phyloP scores from a whole-genome alignment of 2,329 filamentous ascomycete species.

The Paraphaeosphaeria minitans region DNA sequence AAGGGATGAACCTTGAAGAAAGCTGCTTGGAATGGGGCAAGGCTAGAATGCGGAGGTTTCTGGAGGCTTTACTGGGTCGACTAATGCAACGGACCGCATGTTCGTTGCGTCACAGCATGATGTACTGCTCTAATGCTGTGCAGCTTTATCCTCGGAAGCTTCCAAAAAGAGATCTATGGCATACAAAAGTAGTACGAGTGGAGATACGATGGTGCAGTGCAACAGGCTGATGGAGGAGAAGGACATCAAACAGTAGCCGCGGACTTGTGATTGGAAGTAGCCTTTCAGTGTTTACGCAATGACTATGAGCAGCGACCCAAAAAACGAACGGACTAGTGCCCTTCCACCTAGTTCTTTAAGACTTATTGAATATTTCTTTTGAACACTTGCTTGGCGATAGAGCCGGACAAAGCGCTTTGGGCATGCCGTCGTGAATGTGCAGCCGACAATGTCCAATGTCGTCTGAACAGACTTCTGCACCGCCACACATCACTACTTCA shows the following conservation, averaged over 20 bases:
- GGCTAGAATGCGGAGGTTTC: not conserved
- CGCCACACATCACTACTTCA: not conserved
- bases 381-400: not conserved
- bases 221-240: not conserved
- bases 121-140: not conserved
- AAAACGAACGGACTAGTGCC: not conserved
- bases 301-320: not conserved
- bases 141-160: not conserved
- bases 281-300: not conserved
- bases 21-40: not conserved
- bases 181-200: not conserved
- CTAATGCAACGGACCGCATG: not conserved
- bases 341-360: not conserved
- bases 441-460: not conserved
- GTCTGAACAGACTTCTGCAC: slow-evolving; percentile 1
- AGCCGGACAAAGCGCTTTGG: not conserved
- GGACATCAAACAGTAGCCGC: not conserved
- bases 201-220: not conserved
- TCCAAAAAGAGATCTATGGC: too few relatives aligned
- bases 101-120: not conserved
- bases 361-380: not conserved
- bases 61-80: not conserved
- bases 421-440: not conserved
- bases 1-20: slow-evolving; percentile 3
- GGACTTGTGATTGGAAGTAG: not conserved